These are phyloP conservation scores for Thuja plicata DNA, from an alignment of 83 land plant species.

Conservation along the genomic window DNA sequence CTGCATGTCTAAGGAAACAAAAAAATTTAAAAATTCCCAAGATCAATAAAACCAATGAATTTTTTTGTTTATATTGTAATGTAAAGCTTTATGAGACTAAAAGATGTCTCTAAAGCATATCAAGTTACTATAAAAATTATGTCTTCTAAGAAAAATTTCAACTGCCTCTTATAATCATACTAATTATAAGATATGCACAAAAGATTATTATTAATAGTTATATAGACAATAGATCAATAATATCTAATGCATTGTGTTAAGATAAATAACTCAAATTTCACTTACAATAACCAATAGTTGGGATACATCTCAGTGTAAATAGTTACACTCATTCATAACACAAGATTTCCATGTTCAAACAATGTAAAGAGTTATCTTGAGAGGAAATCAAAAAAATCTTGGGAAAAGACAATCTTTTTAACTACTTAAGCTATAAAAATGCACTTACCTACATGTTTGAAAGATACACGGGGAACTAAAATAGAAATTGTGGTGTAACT, in stretches of 20 bases:
- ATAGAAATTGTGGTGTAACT: constrained; percentile 64
- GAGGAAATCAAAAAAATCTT: neutral
- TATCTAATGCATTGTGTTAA: neutral
- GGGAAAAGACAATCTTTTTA: neutral
- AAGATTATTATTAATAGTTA: neutral
- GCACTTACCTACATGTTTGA: constrained; percentile 71
- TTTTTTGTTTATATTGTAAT: neutral
- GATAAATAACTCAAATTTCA: neutral
- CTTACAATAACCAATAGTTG: neutral
- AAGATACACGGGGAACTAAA: constrained; percentile 65
- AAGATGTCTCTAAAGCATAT: no score
- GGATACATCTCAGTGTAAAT: neutral
- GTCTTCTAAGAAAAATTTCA: neutral
- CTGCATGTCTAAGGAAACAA: constrained; percentile 8
- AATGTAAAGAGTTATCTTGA: neutral
- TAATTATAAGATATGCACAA: neutral
- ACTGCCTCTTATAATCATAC: neutral
- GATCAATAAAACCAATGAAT: neutral
- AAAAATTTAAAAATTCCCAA: neutral
- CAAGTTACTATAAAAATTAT: no score
- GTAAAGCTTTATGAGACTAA: no score
- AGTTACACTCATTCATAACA: neutral
- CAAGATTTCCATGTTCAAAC: neutral
- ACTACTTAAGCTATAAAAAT: neutral
- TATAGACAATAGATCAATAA: neutral